Conservation (phyloP, 2,329 filamentous ascomycete species). For the Aspergillus awamori region DNA sequence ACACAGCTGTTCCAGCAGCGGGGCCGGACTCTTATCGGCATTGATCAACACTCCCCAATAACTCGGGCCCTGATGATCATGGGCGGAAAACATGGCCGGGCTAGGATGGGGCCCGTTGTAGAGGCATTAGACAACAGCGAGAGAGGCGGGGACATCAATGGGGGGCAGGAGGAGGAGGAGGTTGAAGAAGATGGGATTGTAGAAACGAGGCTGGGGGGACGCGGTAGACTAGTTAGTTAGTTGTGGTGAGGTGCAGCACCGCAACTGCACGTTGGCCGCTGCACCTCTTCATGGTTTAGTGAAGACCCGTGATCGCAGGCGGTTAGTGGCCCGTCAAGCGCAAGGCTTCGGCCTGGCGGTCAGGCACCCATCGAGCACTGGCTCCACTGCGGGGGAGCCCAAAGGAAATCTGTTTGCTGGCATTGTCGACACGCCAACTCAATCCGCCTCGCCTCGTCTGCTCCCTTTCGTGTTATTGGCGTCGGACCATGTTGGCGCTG, state of each 20-base stretch:
- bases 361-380: slow-evolving; percentile 23
- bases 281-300: neutral
- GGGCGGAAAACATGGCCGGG: slow-evolving; percentile 35
- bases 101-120: slow-evolving; percentile 19
- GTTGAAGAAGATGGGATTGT: slow-evolving; percentile 1
- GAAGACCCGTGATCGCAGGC: neutral
- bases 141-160: slow-evolving; percentile 19
- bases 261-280: neutral
- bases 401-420: slow-evolving; percentile 19
- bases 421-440: slow-evolving; percentile 14
- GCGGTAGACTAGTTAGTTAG: neutral
- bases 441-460: slow-evolving; percentile 20
- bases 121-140: slow-evolving; percentile 22
- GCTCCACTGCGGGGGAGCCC: slow-evolving; percentile 29
- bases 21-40: slow-evolving; percentile 67
- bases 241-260: neutral
- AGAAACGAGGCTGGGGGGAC: neutral
- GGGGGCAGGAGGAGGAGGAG: neutral
- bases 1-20: slow-evolving; percentile 68
- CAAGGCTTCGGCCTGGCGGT: slow-evolving; percentile 23
- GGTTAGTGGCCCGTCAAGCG: slow-evolving; percentile 9
- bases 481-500: slow-evolving; percentile 2
- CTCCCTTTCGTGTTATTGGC: neutral
- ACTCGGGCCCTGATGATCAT: slow-evolving; percentile 27
- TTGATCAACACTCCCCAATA: slow-evolving; percentile 68